Percentiles rank a stretch among this genome's conserved stretches.
Conservation (phyloP, 352 stramenopile species). For the Phytopythium mirpurense region DNA sequence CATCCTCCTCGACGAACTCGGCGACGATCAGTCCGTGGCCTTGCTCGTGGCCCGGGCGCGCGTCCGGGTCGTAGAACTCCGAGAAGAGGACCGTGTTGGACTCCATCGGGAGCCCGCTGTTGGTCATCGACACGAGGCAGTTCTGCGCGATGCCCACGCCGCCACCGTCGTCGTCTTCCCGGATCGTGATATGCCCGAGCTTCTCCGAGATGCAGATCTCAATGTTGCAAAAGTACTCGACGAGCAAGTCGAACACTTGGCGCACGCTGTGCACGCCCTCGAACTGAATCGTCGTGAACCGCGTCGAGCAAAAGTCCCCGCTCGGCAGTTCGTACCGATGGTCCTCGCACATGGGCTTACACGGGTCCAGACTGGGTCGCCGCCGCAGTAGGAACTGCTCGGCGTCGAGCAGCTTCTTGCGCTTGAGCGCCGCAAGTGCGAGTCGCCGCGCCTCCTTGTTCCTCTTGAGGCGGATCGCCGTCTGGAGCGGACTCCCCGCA, state of each 20-base stretch:
- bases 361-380: slow-evolving; percentile 21
- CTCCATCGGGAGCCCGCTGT: slow-evolving; percentile 7
- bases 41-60: neutral
- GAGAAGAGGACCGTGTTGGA: slow-evolving; percentile 7
- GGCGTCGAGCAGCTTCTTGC: slow-evolving; percentile 22
- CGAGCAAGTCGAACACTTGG: slow-evolving; percentile 32
- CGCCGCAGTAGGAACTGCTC: slow-evolving; percentile 24
- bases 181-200: slow-evolving; percentile 29
- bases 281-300: slow-evolving; percentile 28
- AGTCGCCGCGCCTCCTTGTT: slow-evolving; percentile 12
- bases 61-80: slow-evolving; percentile 2
- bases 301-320: slow-evolving; percentile 22
- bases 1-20: slow-evolving; percentile 25
- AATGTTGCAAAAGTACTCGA: slow-evolving; percentile 27
- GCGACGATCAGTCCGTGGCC: slow-evolving; percentile 7
- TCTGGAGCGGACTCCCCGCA: slow-evolving; percentile 27
- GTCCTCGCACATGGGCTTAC: slow-evolving; percentile 20
- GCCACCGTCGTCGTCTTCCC: slow-evolving; percentile 29
- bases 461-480: slow-evolving; percentile 18
- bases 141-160: slow-evolving; percentile 22
- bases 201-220: slow-evolving; percentile 40
- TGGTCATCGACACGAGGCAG: slow-evolving; percentile 22
- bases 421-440: slow-evolving; percentile 16
- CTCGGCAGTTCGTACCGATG: slow-evolving; percentile 21
- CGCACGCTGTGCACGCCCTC: slow-evolving; percentile 13